Evolutionary conservation across 2,329 filamentous ascomycete species (phyloP), one percentile per base, ranked within the genome.

Genomic region (Ceratocystis albifundus): DNA sequence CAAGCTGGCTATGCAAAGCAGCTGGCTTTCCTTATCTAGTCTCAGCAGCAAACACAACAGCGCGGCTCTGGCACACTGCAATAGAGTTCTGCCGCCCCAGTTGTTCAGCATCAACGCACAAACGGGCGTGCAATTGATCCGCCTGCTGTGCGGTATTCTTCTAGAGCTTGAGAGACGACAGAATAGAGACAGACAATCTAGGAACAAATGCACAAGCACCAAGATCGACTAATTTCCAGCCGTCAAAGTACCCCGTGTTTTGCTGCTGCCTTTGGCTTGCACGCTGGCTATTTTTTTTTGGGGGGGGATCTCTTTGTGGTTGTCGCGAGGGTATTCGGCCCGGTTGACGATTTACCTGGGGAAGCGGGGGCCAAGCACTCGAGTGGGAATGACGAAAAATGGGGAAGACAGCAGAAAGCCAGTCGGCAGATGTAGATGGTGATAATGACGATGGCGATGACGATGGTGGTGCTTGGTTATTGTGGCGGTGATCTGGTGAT

Each of bases 291-390:
- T n/a, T n/a, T n/a, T n/a, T n/a, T n/a, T n/a, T n/a, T n/a, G n/a
- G n/a, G n/a, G 25, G n/a, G 41, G 5, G 10, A 2, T n/a, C 61
- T 25, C 44, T 25, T 48, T 50, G 61, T 64, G 41, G 53, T 41
- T 64, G 66, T 65, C 61, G 48, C 46, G 32, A 50, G 61, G 25
- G n/a, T 65, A 67, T 67, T 67, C 66, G 62, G 66, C 41, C 62
- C 62, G 66, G 57, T 53, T 46, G 36, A 32, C 30, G 66, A 67
- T 57, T 57, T 57, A 57, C 66, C 66, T 67, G 66, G 62, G 66
- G 66, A 67, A 67, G 62, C 61, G 61, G 66, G 62, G 62, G 32
- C 46, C 44, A 25, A 50, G 55, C 22, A 62, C 32, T 44, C 36
- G 25, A 57, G 46, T 36, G 44, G 36, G 36, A 30, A 62, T 17